Conservation (phyloP, 2,329 filamentous ascomycete genomes). For the Zopfia rhizophila region DNA sequence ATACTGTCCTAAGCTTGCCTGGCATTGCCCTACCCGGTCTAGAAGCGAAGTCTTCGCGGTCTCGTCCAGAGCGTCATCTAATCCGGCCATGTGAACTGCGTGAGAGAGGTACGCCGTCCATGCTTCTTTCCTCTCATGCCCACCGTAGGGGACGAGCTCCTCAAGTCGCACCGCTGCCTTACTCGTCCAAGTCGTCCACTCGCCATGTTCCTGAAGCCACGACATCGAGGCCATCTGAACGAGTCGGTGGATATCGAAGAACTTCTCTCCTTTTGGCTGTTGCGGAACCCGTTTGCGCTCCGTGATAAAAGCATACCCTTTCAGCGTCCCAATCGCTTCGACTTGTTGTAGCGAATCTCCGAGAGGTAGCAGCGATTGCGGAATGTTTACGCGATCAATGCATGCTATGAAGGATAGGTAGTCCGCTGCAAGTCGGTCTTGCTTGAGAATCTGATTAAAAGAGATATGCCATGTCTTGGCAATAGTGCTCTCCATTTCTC, state of each 20-base stretch:
- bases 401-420: conserved; percentile 52
- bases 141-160: conserved; percentile 31
- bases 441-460: conserved; percentile 46
- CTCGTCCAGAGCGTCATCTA: conserved; percentile 5
- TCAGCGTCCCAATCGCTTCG: conserved; percentile 47
- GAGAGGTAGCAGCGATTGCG: conserved; percentile 43
- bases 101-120: conserved; percentile 48
- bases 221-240: conserved; percentile 46
- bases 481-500: conserved; percentile 43
- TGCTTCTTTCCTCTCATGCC: conserved; percentile 28
- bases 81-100: conserved; percentile 22
- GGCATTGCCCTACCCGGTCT: conserved; percentile 19
- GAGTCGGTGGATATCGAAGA: conserved; percentile 45
- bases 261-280: conserved; percentile 19
- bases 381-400: conserved; percentile 45
- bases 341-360: conserved; percentile 23
- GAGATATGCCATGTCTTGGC: conserved; percentile 52
- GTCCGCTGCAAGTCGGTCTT: conserved; percentile 45
- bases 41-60: conserved; percentile 15
- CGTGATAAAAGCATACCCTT: conserved; percentile 45
- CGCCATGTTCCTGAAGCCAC: conserved; percentile 40
- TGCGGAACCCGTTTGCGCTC: conserved; percentile 16
- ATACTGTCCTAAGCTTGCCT: conserved; percentile 20
- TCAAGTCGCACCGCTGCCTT: conserved; percentile 27
- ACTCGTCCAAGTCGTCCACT: conserved; percentile 23